These are phyloP conservation scores for Cladosporium austrohemisphaericum DNA, from an alignment of 2,329 filamentous ascomycete species.

Conservation along the genomic window DNA sequence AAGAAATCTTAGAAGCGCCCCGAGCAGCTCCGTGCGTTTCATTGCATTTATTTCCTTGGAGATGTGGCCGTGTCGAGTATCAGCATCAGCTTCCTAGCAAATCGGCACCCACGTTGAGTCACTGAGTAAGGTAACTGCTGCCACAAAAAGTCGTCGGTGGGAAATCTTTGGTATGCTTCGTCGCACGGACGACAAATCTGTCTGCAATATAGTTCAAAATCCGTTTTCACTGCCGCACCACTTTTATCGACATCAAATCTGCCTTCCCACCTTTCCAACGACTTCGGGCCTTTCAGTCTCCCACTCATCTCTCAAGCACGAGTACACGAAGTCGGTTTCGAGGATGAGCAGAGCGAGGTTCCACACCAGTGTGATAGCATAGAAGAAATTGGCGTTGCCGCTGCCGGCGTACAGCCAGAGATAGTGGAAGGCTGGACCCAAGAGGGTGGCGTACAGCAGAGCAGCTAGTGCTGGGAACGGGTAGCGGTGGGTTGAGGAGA, in stretches of 20 bases:
- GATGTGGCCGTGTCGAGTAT: too few species aligned
- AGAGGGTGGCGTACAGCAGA: slow-evolving; percentile 79
- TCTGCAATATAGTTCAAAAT: too few species aligned
- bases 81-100: too few species aligned
- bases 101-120: too few species aligned
- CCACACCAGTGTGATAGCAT: slow-evolving; percentile 98
- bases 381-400: slow-evolving; percentile 98
- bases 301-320: slow-evolving; percentile 86
- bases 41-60: too few species aligned
- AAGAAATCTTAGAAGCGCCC: too few species aligned
- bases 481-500: slow-evolving; percentile 70
- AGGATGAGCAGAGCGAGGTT: slow-evolving; percentile 83
- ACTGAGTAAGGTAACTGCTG: too few species aligned
- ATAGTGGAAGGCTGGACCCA: slow-evolving; percentile 94
- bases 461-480: slow-evolving; percentile 80
- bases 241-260: slow-evolving; percentile 55
- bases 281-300: slow-evolving; percentile 88
- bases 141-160: too few species aligned
- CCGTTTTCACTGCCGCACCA: too few species aligned
- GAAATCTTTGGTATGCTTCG: too few species aligned
- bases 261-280: slow-evolving; percentile 79
- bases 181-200: too few species aligned
- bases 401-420: slow-evolving; percentile 98
- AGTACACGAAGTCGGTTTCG: slow-evolving; percentile 83
- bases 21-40: too few species aligned